A percentile compares a stretch with the other conserved stretches of the same genome.
Conservation (phyloP, 2,329 filamentous ascomycete species). For the Colletotrichum neosansevieriae region DNA sequence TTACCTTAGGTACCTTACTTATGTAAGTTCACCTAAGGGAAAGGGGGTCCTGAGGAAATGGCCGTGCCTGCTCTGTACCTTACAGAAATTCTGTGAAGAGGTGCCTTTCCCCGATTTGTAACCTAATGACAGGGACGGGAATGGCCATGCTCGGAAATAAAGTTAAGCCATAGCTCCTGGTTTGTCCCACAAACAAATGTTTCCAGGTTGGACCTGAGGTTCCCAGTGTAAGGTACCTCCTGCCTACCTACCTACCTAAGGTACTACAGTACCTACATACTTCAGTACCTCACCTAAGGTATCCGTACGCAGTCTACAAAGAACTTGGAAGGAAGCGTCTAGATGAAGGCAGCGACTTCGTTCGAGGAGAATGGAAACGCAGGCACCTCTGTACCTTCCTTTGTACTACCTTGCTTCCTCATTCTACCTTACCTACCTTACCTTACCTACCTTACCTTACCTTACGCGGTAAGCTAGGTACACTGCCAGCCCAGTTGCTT, state of each 20-base stretch:
- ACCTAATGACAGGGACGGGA: neutral
- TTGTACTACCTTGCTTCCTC: neutral
- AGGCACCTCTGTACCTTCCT: neutral
- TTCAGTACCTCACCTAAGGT: too few species aligned
- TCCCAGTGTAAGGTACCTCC: too few species aligned
- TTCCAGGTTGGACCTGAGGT: neutral
- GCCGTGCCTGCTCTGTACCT: too few species aligned
- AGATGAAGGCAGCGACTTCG: neutral
- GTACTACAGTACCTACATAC: too few species aligned
- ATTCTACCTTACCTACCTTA: neutral
- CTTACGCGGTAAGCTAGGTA: too few species aligned
- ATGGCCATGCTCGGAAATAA: conserved; percentile 23
- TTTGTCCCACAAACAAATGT: conserved; percentile 21
- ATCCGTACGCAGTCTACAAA: neutral
- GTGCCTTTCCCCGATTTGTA: neutral
- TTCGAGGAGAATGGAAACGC: too few species aligned
- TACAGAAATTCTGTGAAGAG: too few species aligned
- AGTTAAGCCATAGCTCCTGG: conserved; percentile 30
- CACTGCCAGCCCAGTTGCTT: too few species aligned
- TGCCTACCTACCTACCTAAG: too few species aligned
- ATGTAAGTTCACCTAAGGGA: too few species aligned
- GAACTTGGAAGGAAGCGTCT: neutral
- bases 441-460: neutral
- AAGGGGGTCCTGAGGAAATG: too few species aligned
- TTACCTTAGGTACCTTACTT: too few species aligned